Percentiles rank a stretch among this genome's conserved stretches.
phyloP scores from a whole-genome alignment of 176 grass and related monocot genomes.

The Zea luxurians region DNA sequence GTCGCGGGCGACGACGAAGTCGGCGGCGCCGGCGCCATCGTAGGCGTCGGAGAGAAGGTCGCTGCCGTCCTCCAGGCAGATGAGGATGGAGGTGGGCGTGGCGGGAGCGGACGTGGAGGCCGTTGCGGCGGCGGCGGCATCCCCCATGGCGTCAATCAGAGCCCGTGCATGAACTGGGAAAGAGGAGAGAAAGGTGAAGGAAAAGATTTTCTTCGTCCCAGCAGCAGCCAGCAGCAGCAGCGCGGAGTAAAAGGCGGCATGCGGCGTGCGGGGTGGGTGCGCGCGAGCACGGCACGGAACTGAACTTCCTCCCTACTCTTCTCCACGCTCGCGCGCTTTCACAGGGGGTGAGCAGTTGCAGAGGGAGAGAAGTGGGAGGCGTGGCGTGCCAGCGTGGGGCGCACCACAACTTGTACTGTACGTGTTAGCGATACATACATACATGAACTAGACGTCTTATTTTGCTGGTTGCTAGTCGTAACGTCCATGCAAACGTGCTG shows the following conservation, averaged over 20 bases:
- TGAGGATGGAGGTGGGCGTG: constrained; percentile 61
- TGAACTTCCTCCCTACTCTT: background rate
- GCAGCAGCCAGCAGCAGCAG: background rate
- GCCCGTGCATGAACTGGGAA: constrained; percentile 30
- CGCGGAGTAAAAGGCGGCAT: constrained; percentile 29
- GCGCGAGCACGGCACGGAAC: constrained; percentile 9
- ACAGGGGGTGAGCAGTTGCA: constrained; percentile 28
- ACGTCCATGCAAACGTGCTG: no score
- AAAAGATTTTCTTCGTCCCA: constrained; percentile 18
- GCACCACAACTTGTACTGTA: no score
- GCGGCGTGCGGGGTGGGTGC: constrained; percentile 23
- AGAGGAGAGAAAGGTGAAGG: background rate
- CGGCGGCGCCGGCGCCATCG: background rate
- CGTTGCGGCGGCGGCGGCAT: constrained; percentile 29
- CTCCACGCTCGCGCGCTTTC: constrained; percentile 31
- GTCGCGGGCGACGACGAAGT: constrained; percentile 22
- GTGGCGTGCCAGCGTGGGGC: no score
- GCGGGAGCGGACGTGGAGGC: constrained; percentile 28
- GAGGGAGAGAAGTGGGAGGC: background rate
- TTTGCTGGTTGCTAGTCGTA: no score
- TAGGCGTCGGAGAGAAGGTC: constrained; percentile 42
- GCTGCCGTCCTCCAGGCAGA: constrained; percentile 63
- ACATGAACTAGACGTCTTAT: no score
- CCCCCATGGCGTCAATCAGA: constrained; percentile 44
- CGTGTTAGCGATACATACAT: no score